Base-by-base conservation (phyloP, 2,329 filamentous ascomycete genomes). In the Sporothrix brasiliensis region DNA sequence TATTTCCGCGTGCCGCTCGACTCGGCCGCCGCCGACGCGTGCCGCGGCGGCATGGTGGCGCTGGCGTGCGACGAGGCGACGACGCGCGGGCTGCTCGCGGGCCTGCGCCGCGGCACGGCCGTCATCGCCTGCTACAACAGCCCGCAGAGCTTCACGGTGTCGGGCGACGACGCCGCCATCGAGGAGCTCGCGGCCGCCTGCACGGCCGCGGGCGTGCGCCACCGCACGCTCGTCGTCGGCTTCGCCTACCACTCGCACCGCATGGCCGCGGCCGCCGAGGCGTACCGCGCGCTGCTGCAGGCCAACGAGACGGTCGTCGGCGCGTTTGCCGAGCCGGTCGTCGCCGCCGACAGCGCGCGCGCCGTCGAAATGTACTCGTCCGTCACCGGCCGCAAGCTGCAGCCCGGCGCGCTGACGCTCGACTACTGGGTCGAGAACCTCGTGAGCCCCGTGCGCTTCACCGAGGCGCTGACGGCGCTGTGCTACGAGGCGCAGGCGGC, bases 21-120 rank as follows among this genome's bases (percentile, higher is more conserved):
- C 10, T 72, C 75, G 75, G n/a, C 70, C 3, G 69, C 69, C 69
- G 2, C 58, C 69, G 0, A 71, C 69, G 2, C 69, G 9, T 70
- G 71, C 34, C 73, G 72, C 16, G 83, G 84, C 3, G 80, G 78
- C 9, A 87, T 87, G 85, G 74, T 86, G 67, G 84, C 83, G 0
- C 80, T 81, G 0, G 82, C 81, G 0, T 68, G 80, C 0, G 76
- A 77, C 0, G 71, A 76, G 13, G 77, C 80, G 4, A 79, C 83
- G 47, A 80, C 79, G 0, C 69, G 75, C 1, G 76, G 73, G 0
- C 60, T 79, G 0, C 72, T 74, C 11, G 58, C 70, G 0, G 41
- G 73, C 0, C 65, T 66, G 1, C 67, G 71, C 0, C 78, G 78
- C 10, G 79, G 79, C 5, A 73, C 74, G 0, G 69, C 78, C 0